Evolutionary conservation across 2,329 filamentous ascomycete genomes (phyloP), one percentile per base, ranked within the genome.

Genomic region (Diplodia seriata): DNA sequence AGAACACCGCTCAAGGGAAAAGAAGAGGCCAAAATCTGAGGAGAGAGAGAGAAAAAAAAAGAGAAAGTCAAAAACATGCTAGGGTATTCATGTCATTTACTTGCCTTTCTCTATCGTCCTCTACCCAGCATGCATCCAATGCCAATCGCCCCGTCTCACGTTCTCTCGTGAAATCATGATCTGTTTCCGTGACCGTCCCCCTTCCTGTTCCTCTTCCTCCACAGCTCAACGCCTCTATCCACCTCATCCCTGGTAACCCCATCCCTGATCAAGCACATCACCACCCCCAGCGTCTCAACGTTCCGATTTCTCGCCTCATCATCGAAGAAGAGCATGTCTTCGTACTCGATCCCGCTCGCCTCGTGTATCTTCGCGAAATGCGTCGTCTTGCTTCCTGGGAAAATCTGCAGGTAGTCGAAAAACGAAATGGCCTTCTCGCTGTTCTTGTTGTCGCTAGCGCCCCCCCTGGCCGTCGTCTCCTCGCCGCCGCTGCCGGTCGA

Each of bases 251-350:
- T 90, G 2, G 86, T 89, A 66, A 97, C 88, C 0, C 94, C 94
- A 76, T 97, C 90, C 67, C 86, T 82, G 0, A 98, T 90, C 61
- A 97, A 81, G 75, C 88, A 89, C 87, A 98, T 97, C 0, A 91
- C 91, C 3, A 97, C 91, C 0, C 94, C 94, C 61, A 97, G 74
- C 55, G 85, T 82, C 79, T 90, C 87, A 0, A 97, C 94, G 76
- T 97, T 93, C 68, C 87, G 84, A 76, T 98, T 98, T 69, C 94
- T 82, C 64, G 85, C 84, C 85, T 98, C 94, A 73, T 98, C 94
- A 73, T 98, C 94, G 72, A 98, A 98, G 79, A 98, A 98, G 40
- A 98, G 78, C 90, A 98, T 97, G 57, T 97, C 92, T 71, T 90
- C 86, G 74, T 88, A 97, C 6, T 83, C 81, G 2, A 97, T 78